Base-by-base conservation (phyloP, 2,329 filamentous ascomycete genomes). In the Pyrenochaeta sp. region DNA sequence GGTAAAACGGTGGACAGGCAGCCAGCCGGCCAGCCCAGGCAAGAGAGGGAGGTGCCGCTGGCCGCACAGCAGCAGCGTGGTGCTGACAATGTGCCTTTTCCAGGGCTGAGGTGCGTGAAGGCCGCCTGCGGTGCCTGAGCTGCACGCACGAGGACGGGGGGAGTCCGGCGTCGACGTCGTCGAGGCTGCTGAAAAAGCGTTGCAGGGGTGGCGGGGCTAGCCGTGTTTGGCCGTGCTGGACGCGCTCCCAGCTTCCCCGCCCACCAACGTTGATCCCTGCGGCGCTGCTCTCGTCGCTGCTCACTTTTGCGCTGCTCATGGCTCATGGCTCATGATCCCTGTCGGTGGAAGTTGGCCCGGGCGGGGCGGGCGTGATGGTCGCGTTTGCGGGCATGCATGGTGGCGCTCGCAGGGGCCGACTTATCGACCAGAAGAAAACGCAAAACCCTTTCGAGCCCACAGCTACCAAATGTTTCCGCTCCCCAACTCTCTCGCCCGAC, bases 391-490 rank as follows among this genome's bases (percentile, higher is more conserved):
- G 50, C 55, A 59, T 60, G 61, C 53, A 58, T 57, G 53, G 62
- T 59, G 63, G 63, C 60, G 60, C 55, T 42, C 23, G 54, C 52
- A 60, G 51, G 56, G 49, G 56, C 45, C 51, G 23, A 23, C 42
- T 23, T 51, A 48, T 56, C 46, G 51, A 42, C 56, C 56, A 56
- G 50, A 53, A 49, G 51, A 62, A 58, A 65, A 61, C 58, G 59
- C 60, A 65, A 67, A 67, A 65, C 63, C 64, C 60, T 63, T 67
- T 59, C 52, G 17, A 39, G 54, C 61, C 58, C 56, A 60, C 56
- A 42, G 32, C 49, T 45, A 54, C 44, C 54, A 31, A n/a, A 47
- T 52, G 51, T 54, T 44, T 56, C 48, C 54, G 46, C 51, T 54
- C 65, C 50, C 46, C 52, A 58, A 46, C 49, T 44, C 54, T 53